phyloP scores from a whole-genome alignment of 2,329 filamentous ascomycete species.

The Phialophora tarda region DNA sequence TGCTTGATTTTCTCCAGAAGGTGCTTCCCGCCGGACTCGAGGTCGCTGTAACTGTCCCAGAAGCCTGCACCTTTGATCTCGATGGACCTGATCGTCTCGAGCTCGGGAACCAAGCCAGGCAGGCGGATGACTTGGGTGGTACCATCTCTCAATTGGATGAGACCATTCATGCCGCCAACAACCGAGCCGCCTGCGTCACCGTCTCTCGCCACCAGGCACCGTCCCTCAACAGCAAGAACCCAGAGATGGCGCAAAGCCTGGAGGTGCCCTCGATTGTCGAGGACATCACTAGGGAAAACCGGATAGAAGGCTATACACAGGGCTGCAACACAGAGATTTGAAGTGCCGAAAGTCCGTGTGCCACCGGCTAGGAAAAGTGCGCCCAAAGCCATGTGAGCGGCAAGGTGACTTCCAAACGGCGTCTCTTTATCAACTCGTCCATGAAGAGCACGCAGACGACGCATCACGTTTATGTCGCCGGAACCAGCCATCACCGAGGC shows the following conservation, averaged over 20 bases:
- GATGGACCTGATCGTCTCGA: slow-evolving; percentile 47
- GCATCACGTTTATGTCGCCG: slow-evolving; percentile 83
- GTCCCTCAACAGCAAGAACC: slow-evolving; percentile 88
- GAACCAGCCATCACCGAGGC: slow-evolving; percentile 95
- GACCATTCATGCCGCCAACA: slow-evolving; percentile 66
- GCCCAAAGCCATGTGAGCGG: slow-evolving; percentile 88
- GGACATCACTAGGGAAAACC: slow-evolving; percentile 83
- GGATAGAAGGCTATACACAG: slow-evolving; percentile 93
- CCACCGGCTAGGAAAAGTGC: slow-evolving; percentile 90
- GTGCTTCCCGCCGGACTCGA: slow-evolving; percentile 52
- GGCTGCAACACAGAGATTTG: slow-evolving; percentile 81
- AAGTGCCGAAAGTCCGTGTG: slow-evolving; percentile 88
- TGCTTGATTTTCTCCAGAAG: slow-evolving; percentile 35
- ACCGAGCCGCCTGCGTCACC: slow-evolving; percentile 82
- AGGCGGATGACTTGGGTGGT: slow-evolving; percentile 49
- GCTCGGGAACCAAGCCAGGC: slow-evolving; percentile 62
- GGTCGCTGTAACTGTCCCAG: slow-evolving; percentile 82
- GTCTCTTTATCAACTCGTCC: slow-evolving; percentile 82
- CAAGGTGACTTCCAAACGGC: slow-evolving; percentile 91
- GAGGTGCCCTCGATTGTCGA: slow-evolving; percentile 92
- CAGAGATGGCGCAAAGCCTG: slow-evolving; percentile 97
- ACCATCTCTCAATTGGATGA: slow-evolving; percentile 63
- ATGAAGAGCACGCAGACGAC: slow-evolving; percentile 84
- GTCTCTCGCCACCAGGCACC: slow-evolving; percentile 87
- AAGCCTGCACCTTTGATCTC: slow-evolving; percentile 62